Base-by-base conservation (phyloP, 2,329 filamentous ascomycete species). In the Mycosphaerella sp. region DNA sequence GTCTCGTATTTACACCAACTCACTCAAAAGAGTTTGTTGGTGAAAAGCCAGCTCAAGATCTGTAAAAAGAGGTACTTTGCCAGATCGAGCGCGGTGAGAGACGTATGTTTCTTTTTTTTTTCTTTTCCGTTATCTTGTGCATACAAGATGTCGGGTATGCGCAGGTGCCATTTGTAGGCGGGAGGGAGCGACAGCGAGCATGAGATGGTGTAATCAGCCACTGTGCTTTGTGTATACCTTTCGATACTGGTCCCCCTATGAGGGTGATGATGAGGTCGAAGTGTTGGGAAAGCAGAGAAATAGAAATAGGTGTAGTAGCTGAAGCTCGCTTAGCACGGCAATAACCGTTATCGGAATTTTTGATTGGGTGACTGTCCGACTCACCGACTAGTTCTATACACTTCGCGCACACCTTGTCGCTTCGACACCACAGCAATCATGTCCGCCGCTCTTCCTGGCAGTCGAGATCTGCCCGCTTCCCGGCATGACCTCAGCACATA, bases 401-500 rank as follows among this genome's bases (percentile, higher is more conserved):
- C 27, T 51, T 27, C 34, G 47, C 32, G 35, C 28, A 27, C n/a
- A 42, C 46, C 41, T 6, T 39, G 18, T 27, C 40, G 28, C 41
- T 17, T n/a, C 25, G 39, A 30, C 40, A 21, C 12, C 42, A 16
- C 40, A 14, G 25, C 46, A 36, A 60, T 2, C 41, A 84, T 84
- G 81, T 82, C 81, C 37, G 73, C 79, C 41, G 82, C 81, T 21
- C 68, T 83, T 25, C 80, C 81, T 21, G 81, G 81, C 50, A 79
- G 71, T 60, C 86, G 91, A 70, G 89, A 95, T 70, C 79, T 96
- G 59, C 93, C 93, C 55, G 82, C 84, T 50, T 98, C 93, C 49
- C 89, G 89, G 71, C 91, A 94, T 79, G 88, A 98, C 68, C 78
- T 98, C 65, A 81, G 73, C 67, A 96, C 90, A 41, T 98, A 98